phyloP scores from a whole-genome alignment of 306 rosid genomes.

The Ormosia emarginata region DNA sequence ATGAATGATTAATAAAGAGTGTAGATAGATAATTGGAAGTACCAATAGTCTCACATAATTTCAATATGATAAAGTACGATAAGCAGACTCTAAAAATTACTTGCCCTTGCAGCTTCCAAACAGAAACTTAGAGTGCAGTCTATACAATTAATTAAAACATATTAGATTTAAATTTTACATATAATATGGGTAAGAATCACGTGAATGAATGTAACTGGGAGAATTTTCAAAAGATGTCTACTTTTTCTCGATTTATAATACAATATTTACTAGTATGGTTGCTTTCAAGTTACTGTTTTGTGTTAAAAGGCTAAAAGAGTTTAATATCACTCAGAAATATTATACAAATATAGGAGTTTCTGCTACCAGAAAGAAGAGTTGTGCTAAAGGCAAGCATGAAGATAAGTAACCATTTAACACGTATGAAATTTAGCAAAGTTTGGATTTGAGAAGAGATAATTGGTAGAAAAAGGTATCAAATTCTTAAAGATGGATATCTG shows the following conservation, averaged over 20 bases:
- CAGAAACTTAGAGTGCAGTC: background rate
- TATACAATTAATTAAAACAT: background rate
- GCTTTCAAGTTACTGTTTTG: background rate
- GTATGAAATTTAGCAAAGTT: background rate
- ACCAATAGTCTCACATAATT: background rate
- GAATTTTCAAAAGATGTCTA: background rate
- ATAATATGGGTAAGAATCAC: background rate
- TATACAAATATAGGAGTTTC: background rate
- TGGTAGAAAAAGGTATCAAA: background rate
- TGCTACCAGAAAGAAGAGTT: background rate
- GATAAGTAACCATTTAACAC: background rate
- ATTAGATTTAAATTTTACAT: background rate
- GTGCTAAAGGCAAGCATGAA: background rate
- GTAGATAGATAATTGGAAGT: too few species aligned
- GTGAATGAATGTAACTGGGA: background rate
- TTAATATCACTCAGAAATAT: background rate
- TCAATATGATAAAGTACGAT: background rate
- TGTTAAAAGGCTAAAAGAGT: background rate
- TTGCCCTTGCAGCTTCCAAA: background rate
- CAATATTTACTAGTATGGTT: background rate
- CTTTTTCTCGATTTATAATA: background rate
- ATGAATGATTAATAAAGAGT: too few species aligned
- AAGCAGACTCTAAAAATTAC: background rate
- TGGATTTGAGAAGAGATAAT: background rate
- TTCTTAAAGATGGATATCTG: constrained; percentile 7